Evolutionary conservation across 441 rosid genomes (phyloP), one percentile per base, ranked within the genome.

Genomic region (Capsella rubella): DNA sequence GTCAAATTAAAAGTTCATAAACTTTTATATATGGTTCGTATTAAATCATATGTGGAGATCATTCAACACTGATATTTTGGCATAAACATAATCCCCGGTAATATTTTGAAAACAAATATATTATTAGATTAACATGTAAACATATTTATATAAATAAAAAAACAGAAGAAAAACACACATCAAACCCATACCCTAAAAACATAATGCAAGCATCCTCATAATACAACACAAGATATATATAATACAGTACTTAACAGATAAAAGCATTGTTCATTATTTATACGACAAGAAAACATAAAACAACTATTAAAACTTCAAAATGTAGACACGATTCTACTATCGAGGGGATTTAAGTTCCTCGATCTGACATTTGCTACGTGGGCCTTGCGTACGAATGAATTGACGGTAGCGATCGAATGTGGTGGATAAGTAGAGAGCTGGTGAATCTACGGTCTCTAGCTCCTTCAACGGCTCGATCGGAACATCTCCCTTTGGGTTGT

Each of bases 401-500:
- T 78, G 89, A 37, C 98, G 83, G 74, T 91, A 94, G 32, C 83
- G 85, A 70, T 91, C 87, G 45, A 80, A 94, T 25, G 98, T 94
- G 87, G 87, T 90, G 12, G 97, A 76, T 3, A 83, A 46, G 60
- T 87, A 90, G 11, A 81, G 53, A 0, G 97, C 74, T 4, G 98
- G 93, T 37, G 67, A 70, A 4, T 85, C 86, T 3, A 32, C 35
- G 3, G 92, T 82, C 31, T 92, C 86, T 7, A 94, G 79, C 68
- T 89, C 92, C 69, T 84, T 64, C 28, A 87, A 43, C 31, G 98
- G 96, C 66, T 85, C 81, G 11, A 94, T 87, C 0, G 84, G 87
- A 13, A 87, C 79, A 43, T 87, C 90, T 5, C 93, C 84, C 66
- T 84, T 90, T 21, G 98, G 98, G 76, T 94, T 94, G 86, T 91